These are phyloP conservation scores for Lipomyces oligophaga DNA, from an alignment of 805 yeast genomes.

Conservation along the genomic window DNA sequence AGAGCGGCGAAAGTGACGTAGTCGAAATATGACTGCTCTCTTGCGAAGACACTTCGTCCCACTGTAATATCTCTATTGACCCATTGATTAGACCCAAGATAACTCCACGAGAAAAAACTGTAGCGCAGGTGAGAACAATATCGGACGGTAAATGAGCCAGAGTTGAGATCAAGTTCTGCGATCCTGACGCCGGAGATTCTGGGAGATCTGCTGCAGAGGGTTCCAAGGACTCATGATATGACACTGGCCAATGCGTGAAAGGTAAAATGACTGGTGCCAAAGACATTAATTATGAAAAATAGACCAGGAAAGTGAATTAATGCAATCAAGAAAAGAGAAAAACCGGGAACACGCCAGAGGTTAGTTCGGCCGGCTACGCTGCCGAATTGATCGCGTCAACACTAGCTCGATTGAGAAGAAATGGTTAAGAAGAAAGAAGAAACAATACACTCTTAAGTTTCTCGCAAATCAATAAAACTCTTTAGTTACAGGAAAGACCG, in stretches of 20 bases:
- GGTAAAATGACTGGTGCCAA: slow-evolving; percentile 25
- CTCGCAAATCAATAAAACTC: too few relatives aligned
- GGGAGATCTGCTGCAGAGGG: slow-evolving; percentile 7
- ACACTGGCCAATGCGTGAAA: slow-evolving; percentile 28
- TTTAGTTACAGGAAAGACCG: too few relatives aligned
- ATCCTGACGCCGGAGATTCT: background rate
- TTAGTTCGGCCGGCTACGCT: background rate
- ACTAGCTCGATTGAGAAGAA: too few relatives aligned
- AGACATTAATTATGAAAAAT: slow-evolving; percentile 11
- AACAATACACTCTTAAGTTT: too few relatives aligned
- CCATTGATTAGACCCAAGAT: slow-evolving; percentile 24
- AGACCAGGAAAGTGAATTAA: too few relatives aligned
- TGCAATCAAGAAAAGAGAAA: too few relatives aligned
- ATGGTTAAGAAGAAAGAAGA: too few relatives aligned
- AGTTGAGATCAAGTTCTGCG: slow-evolving; percentile 8
- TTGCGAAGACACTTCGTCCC: slow-evolving; percentile 11
- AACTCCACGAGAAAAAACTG: slow-evolving; percentile 24
- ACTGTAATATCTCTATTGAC: slow-evolving; percentile 24
- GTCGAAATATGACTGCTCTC: background rate
- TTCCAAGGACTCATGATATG: slow-evolving; percentile 6
- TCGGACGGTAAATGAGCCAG: slow-evolving; percentile 14
- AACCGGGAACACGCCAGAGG: too few relatives aligned
- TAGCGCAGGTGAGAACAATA: slow-evolving; percentile 23
- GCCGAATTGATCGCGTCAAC: background rate
- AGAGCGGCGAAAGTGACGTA: slow-evolving; percentile 12